Percentiles rank a stretch among this genome's conserved stretches.
phyloP scores from a whole-genome alignment of 306 rosid species.

The Betula pendula region DNA sequence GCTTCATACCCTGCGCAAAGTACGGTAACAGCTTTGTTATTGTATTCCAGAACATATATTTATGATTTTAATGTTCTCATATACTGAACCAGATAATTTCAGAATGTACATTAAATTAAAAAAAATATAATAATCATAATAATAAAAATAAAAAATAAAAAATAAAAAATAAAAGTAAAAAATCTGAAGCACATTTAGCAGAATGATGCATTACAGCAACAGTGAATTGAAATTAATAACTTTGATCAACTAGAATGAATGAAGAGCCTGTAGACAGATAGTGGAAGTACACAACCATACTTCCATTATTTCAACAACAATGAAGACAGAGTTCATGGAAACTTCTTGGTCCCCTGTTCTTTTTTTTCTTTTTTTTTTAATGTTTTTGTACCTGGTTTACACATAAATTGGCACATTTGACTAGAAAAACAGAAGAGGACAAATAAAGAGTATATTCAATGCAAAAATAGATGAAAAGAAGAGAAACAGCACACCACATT shows the following conservation, averaged over 20 bases:
- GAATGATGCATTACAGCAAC: no score
- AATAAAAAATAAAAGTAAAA: no score
- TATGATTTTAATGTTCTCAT: no score
- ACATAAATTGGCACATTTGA: background rate
- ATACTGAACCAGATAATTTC: no score
- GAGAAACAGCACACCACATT: background rate
- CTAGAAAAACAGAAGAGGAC: no score
- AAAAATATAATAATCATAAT: no score
- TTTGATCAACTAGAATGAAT: background rate
- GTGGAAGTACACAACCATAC: background rate
- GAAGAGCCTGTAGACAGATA: background rate
- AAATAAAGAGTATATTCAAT: no score
- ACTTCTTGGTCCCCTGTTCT: background rate
- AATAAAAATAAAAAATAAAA: no score
- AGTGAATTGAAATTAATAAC: no score
- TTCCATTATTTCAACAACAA: background rate
- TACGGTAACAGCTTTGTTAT: conserved; percentile 14
- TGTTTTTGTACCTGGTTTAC: background rate
- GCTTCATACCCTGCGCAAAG: conserved; percentile 58
- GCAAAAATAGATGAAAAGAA: no score
- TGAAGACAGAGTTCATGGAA: background rate
- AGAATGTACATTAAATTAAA: no score
- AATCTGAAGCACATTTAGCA: no score
- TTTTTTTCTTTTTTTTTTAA: background rate
- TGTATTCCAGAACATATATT: background rate